Percentiles rank a stretch among this genome's conserved stretches.
phyloP scores from a whole-genome alignment of 108 stramenopile species.

The Fistulifera solaris region DNA sequence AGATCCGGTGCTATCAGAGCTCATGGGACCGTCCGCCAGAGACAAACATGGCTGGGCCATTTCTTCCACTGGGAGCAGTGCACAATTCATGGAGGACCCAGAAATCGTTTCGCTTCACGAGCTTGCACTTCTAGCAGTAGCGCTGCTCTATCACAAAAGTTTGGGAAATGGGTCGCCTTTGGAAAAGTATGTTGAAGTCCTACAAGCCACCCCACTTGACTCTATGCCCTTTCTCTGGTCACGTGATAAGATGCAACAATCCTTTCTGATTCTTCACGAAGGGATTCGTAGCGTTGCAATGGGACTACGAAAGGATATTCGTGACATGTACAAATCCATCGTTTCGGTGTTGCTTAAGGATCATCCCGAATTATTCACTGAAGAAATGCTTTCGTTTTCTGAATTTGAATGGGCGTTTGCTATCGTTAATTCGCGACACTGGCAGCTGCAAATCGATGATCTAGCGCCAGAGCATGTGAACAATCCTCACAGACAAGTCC shows the following conservation, averaged over 20 bases:
- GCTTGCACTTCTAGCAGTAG: constrained; percentile 54
- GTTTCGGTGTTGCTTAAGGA: constrained; percentile 35
- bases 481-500: neutral
- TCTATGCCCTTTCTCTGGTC: constrained; percentile 64
- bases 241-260: constrained; percentile 25
- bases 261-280: constrained; percentile 7
- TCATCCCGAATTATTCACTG: constrained; percentile 51
- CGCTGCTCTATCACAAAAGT: constrained; percentile 59
- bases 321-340: constrained; percentile 54
- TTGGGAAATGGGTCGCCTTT: constrained; percentile 41
- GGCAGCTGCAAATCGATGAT: constrained; percentile 58
- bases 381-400: constrained; percentile 48
- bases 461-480: constrained; percentile 20
- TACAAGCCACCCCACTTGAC: constrained; percentile 34
- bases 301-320: constrained; percentile 50
- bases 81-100: constrained; percentile 6
- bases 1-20: constrained; percentile 48
- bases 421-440: constrained; percentile 77
- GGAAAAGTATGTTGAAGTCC: constrained; percentile 44
- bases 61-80: neutral
- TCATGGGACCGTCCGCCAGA: constrained; percentile 50
- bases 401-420: constrained; percentile 84
- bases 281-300: constrained; percentile 38
- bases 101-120: constrained; percentile 29
- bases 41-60: constrained; percentile 46